Percentiles rank a stretch among this genome's conserved stretches.
phyloP scores from a whole-genome alignment of 768 basidiomycete species.

The Russula brevipes region DNA sequence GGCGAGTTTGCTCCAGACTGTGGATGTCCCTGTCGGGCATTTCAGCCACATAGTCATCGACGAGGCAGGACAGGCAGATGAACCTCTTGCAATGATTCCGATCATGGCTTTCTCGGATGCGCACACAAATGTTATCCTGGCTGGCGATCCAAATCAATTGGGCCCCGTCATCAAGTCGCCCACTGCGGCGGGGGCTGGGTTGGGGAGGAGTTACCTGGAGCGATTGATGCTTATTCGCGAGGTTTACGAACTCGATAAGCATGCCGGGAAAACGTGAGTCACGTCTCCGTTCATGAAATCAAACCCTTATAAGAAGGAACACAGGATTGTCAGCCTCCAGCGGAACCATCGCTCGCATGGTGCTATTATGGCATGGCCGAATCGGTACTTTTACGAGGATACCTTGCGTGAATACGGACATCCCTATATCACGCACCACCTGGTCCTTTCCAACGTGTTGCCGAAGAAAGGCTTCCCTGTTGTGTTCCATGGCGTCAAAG shows the following conservation, averaged over 20 bases:
- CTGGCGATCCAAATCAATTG: slow-evolving; percentile 38
- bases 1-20: slow-evolving; percentile 42
- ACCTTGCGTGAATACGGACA: slow-evolving; percentile 33
- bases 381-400: slow-evolving; percentile 39
- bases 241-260: slow-evolving; percentile 29
- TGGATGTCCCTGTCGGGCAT: slow-evolving; percentile 50
- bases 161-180: slow-evolving; percentile 35
- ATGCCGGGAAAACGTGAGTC: slow-evolving; percentile 33
- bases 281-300: not conserved
- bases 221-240: slow-evolving; percentile 33
- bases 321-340: slow-evolving; percentile 21
- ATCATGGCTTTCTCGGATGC: slow-evolving; percentile 32
- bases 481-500: slow-evolving; percentile 34
- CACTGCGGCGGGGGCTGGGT: slow-evolving; percentile 29
- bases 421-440: slow-evolving; percentile 27
- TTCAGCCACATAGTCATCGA: slow-evolving; percentile 60
- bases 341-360: slow-evolving; percentile 23
- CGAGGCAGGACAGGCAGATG: slow-evolving; percentile 60
- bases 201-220: slow-evolving; percentile 35
- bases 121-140: slow-evolving; percentile 35
- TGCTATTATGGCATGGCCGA: slow-evolving; percentile 53
- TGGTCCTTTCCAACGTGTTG: slow-evolving; percentile 31
- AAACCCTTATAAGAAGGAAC: slow-evolving; percentile 5
- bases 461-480: slow-evolving; percentile 30
- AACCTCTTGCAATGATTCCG: slow-evolving; percentile 50